These are phyloP conservation scores for Oligophagozyma castellii DNA, from an alignment of 1,139 yeast genomes.

Conservation along the genomic window DNA sequence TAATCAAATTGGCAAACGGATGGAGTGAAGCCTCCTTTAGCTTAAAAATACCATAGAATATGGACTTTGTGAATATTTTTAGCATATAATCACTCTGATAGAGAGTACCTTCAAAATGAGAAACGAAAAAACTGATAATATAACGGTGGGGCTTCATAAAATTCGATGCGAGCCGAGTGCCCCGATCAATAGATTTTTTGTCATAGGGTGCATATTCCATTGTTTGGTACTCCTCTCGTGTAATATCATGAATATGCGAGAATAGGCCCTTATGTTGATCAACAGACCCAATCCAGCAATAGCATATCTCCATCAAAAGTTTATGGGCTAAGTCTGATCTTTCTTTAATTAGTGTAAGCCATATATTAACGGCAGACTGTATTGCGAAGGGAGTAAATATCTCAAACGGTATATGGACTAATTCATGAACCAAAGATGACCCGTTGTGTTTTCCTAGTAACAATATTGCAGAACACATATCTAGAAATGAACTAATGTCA, in stretches of 20 bases:
- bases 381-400: conserved; percentile 48
- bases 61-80: conserved; percentile 52
- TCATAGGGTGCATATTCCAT: conserved; percentile 92
- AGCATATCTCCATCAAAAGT: conserved; percentile 54
- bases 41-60: conserved; percentile 44
- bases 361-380: conserved; percentile 55
- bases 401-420: conserved; percentile 62
- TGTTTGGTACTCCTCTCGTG: conserved; percentile 46
- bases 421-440: conserved; percentile 40
- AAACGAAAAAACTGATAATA: conserved; percentile 53
- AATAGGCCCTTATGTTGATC: conserved; percentile 51
- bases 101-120: conserved; percentile 74
- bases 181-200: conserved; percentile 41
- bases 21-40: conserved; percentile 56
- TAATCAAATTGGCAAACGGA: conserved; percentile 60
- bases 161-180: conserved; percentile 35
- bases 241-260: conserved; percentile 44
- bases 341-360: conserved; percentile 74
- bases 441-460: conserved; percentile 32
- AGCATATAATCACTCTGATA: conserved; percentile 61
- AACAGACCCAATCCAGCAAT: conserved; percentile 54
- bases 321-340: conserved; percentile 42
- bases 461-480: conserved; percentile 33
- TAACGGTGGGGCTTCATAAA: conserved; percentile 62
- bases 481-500: conserved; percentile 31